Evolutionary conservation across 345 rosid genomes (phyloP), one percentile per base, ranked within the genome.

Genomic region (Sonneratia alba): DNA sequence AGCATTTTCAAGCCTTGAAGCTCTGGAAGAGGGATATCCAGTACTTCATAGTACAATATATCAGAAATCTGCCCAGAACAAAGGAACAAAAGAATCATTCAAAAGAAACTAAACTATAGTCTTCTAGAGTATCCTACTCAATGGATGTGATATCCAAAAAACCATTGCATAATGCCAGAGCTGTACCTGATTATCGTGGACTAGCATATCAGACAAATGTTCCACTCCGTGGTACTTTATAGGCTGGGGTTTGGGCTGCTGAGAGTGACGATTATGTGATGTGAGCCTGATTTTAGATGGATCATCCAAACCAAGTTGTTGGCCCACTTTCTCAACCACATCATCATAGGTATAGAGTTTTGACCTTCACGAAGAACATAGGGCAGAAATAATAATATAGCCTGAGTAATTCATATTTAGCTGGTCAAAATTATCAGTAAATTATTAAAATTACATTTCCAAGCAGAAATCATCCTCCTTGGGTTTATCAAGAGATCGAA

Each of bases 21-120:
- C 75, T 95, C 96, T 57, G 99, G 98, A 63, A 95, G 94, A 72
- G 99, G 99, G 77, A 92, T 87, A 83, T 95, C 99, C 76, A 95
- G 81, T 45, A 88, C 91, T 87, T 95, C 99, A 73, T 89, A 95
- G 77, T 95, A 95, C 85, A 95, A 80, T 73, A 92, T 89, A 83
- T 92, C 96, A 70, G 96, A 87, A 16, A 89, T 83, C 99, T 92
- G 93, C 63, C 27, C 66, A 11, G 15, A 74, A 78, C 42, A 78
- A 71, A 66, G 55, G 69, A 49, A 7, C 45, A 73, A 78, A 71
- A 66, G 49, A 70, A 45, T 10, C 45, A 72, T 19, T 53, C 56
- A 8, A 56, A 72, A 73, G 68, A 48, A 48, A 16, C 18, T 48
- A 48, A 48, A 53, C 59, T 6, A 6, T 53, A 16, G 9, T 6